These are phyloP conservation scores for Aspergillus jensenii DNA, from an alignment of 2,329 filamentous ascomycete species.

Conservation along the genomic window DNA sequence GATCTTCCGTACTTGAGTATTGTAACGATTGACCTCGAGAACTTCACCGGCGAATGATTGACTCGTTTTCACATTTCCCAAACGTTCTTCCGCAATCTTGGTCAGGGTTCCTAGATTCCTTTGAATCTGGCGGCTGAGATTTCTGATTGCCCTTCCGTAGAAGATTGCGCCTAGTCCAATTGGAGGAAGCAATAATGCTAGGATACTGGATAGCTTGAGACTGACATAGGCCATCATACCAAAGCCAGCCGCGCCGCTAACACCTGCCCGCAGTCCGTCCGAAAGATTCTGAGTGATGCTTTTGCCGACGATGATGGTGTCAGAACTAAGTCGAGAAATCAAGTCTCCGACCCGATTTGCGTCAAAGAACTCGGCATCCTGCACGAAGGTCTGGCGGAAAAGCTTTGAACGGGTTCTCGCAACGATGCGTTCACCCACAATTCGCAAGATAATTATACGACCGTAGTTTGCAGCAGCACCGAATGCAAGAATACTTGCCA, in stretches of 20 bases:
- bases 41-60: constrained; percentile 95
- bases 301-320: constrained; percentile 97
- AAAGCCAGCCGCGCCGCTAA: constrained; percentile 87
- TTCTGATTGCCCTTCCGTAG: constrained; percentile 85
- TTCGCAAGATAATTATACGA: constrained; percentile 86
- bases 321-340: constrained; percentile 91
- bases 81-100: constrained; percentile 96
- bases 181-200: constrained; percentile 84
- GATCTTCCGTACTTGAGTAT: constrained; percentile 85
- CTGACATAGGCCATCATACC: constrained; percentile 95
- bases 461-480: constrained; percentile 92
- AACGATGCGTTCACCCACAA: constrained; percentile 93
- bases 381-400: constrained; percentile 89
- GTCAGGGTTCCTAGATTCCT: constrained; percentile 89
- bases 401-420: constrained; percentile 84
- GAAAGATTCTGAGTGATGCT: constrained; percentile 98
- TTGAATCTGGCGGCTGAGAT: constrained; percentile 88
- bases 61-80: constrained; percentile 94
- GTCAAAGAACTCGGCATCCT: constrained; percentile 98
- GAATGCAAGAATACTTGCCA: constrained; percentile 73
- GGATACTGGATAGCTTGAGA: constrained; percentile 81
- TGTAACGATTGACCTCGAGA: constrained; percentile 87
- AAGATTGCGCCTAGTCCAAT: constrained; percentile 88
- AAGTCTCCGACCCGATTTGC: constrained; percentile 95
- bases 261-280: constrained; percentile 86